phyloP scores from a whole-genome alignment of 495 filamentous ascomycete genomes.

The Glarea lozoyensis region DNA sequence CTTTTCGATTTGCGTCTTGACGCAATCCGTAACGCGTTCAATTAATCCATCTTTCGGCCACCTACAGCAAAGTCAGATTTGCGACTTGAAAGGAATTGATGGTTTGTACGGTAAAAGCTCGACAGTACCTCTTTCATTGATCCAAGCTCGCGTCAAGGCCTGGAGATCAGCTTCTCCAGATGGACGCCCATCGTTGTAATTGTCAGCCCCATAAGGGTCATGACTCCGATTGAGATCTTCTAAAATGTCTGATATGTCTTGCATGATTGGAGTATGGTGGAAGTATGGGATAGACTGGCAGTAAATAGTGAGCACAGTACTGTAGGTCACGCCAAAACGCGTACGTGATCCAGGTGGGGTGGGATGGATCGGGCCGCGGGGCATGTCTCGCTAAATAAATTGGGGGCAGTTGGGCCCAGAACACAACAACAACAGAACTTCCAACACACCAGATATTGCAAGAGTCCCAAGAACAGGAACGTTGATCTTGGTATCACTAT shows the following conservation, averaged over 20 bases:
- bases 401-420: no score
- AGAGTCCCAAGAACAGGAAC: no score
- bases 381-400: no score
- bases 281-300: no score
- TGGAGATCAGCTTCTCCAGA: conserved; percentile 55
- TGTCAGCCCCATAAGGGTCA: conserved; percentile 6
- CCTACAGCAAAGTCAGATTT: conserved; percentile 18
- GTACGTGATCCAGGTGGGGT: no score
- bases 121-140: conserved; percentile 80
- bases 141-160: conserved; percentile 82
- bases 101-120: conserved; percentile 53
- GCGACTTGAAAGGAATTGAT: background rate
- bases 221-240: conserved; percentile 29
- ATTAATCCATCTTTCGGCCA: conserved; percentile 42
- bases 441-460: no score
- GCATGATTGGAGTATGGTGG: no score
- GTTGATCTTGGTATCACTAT: no score
- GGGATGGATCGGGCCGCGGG: no score
- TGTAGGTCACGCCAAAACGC: no score
- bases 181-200: background rate
- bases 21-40: conserved; percentile 68
- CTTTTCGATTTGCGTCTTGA: conserved; percentile 58
- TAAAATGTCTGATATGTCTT: conserved; percentile 88
- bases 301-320: no score
- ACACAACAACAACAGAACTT: no score